phyloP scores from a whole-genome alignment of 2,329 filamentous ascomycete species.

The Pseudopyrenochaeta lycopersici region DNA sequence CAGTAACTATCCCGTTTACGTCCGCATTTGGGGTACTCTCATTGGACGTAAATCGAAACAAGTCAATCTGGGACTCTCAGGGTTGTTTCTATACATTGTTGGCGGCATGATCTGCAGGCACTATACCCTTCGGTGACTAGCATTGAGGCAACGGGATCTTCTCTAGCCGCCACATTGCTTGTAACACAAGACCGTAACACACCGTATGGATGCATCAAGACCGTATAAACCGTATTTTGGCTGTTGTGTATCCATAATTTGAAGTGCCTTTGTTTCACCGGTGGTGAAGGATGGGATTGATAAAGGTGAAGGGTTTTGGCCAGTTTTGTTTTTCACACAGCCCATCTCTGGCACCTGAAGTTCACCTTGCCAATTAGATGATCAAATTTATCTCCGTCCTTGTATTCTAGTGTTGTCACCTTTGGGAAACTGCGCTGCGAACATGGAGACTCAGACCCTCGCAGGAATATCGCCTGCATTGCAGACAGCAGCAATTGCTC shows the following conservation, averaged over 20 bases:
- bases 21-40: not conserved
- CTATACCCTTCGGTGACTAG: constrained; percentile 10
- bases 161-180: constrained; percentile 14
- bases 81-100: not conserved
- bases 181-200: constrained; percentile 7
- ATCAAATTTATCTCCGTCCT: no score
- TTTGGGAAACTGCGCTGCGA: no score
- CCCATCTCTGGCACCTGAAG: no score
- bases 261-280: no score
- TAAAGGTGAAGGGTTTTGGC: no score
- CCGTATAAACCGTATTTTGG: no score
- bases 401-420: no score
- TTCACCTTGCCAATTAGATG: no score
- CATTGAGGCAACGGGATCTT: not conserved
- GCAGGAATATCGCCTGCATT: constrained; percentile 26
- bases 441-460: constrained; percentile 31
- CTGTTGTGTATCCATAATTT: no score
- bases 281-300: no score
- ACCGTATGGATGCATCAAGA: constrained; percentile 5
- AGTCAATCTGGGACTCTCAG: not conserved
- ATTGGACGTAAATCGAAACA: not conserved
- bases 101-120: constrained; percentile 13
- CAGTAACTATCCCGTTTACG: not conserved
- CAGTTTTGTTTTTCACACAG: no score
- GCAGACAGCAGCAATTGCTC: constrained; percentile 33